phyloP scores from a whole-genome alignment of 2,329 filamentous ascomycete genomes.

The Trichoderma sp. region DNA sequence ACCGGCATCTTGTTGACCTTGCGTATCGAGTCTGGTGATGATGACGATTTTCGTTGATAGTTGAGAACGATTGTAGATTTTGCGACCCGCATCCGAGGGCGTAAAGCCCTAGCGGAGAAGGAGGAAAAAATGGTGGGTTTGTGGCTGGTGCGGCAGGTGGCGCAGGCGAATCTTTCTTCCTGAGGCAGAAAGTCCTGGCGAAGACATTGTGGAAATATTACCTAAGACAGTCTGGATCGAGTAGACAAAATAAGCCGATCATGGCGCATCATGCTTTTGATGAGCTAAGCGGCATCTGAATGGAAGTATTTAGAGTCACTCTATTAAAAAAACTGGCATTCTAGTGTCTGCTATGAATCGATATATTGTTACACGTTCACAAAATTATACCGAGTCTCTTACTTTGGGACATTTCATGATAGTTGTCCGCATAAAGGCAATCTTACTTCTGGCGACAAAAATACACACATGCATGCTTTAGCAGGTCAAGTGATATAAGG shows the following conservation, averaged over 20 bases:
- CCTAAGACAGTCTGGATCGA: constrained; percentile 3
- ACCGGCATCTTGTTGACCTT: constrained; percentile 49
- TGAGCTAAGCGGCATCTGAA: not conserved
- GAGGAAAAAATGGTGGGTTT: constrained; percentile 29
- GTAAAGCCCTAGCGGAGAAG: constrained; percentile 43
- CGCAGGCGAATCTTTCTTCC: constrained; percentile 24
- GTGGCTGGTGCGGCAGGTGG: constrained; percentile 21
- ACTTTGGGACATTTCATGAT: not conserved
- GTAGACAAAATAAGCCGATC: constrained; percentile 26
- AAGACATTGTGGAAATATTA: not conserved
- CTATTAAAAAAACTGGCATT: not conserved
- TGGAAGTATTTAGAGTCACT: not conserved
- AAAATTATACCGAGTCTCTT: too few relatives aligned
- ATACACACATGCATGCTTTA: not conserved
- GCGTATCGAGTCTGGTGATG: constrained; percentile 46
- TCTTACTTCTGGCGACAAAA: not conserved
- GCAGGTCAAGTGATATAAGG: constrained; percentile 23
- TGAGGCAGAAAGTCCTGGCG: constrained; percentile 29
- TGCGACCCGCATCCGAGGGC: constrained; percentile 43
- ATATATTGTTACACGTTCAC: not conserved
- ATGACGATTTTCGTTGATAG: constrained; percentile 40
- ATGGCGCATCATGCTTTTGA: not conserved
- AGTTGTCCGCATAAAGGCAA: not conserved
- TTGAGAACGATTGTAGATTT: constrained; percentile 40
- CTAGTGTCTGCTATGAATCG: not conserved